Base-by-base conservation (phyloP, 139 green algal genomes). In the Mesotaenium endlicherianum region DNA sequence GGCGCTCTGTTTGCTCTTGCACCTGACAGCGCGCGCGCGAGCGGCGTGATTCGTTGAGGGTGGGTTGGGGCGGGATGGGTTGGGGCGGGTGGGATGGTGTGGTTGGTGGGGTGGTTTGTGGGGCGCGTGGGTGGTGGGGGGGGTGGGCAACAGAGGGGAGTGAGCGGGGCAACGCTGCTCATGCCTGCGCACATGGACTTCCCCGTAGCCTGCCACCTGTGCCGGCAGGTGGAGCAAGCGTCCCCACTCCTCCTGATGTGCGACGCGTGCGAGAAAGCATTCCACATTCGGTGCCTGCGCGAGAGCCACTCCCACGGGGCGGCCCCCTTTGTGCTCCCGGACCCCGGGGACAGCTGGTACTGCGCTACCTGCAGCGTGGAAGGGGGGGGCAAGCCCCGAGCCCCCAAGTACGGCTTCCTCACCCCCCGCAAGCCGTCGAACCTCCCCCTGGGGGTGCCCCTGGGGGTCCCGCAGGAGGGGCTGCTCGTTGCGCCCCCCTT, bases 141-240 rank as follows among this genome's bases (percentile, higher is more conserved):
- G n/a, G n/a, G n/a, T n/a, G n/a, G n/a, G n/a, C n/a, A n/a, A n/a
- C 60, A 72, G 60, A 72, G 43, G 60, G 60, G 60, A 5, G 60
- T 72, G 60, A 72, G 43, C 8, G 60, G 60, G 11, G 36, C 20
- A 38, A 72, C 60, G 6, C 60, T 38, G 41, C 60, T 72, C 6
- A 6, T 72, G 6, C 60, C 60, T 11, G 8, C 5, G 41, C 60
- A 72, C 8, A 8, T 72, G 5, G 60, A 72, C 8, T 72, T 47
- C 11, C 60, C 60, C 6, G 11, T 72, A 36, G 43, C 41, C 8
- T 72, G 60, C 43, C 36, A 72, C 8, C 36, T 72, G 8, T 72
- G 60, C 11, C 36, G 60, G 60, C 60, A 72, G 8, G 20, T 72
- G 11, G 60, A 72, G 43, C 60, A 38, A 11, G 60, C 41, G 11